These are phyloP conservation scores for Quercus glauca DNA, from an alignment of 306 rosid genomes.

Conservation along the genomic window DNA sequence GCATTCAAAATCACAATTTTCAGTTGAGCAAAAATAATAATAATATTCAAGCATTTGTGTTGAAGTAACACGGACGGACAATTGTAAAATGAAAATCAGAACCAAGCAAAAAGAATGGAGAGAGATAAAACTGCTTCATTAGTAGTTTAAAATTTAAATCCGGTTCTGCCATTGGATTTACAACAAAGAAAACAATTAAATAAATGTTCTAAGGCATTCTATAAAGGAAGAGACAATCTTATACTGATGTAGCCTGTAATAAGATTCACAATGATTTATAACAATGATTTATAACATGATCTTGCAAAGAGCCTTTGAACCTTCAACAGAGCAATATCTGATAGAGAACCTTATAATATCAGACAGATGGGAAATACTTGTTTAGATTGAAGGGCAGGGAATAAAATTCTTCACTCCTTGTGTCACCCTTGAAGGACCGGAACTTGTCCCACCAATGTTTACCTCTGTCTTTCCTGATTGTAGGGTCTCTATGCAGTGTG, in stretches of 20 bases:
- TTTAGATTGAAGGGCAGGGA: slow-evolving; percentile 90
- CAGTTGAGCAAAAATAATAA: too few relatives aligned
- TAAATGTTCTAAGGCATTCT: slow-evolving; percentile 40
- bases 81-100: background rate
- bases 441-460: slow-evolving; percentile 98
- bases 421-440: slow-evolving; percentile 68
- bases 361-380: slow-evolving; percentile 97
- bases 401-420: slow-evolving; percentile 91
- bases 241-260: slow-evolving; percentile 24
- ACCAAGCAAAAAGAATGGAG: background rate
- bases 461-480: slow-evolving; percentile 85
- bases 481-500: slow-evolving; percentile 63
- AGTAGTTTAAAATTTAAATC: slow-evolving; percentile 26
- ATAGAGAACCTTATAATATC: slow-evolving; percentile 31
- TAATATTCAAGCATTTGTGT: background rate
- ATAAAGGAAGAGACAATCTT: slow-evolving; percentile 32
- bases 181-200: slow-evolving; percentile 48
- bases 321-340: slow-evolving; percentile 26
- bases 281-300: slow-evolving; percentile 29
- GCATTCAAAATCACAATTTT: background rate
- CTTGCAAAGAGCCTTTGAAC: slow-evolving; percentile 9
- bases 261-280: background rate
- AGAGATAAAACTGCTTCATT: slow-evolving; percentile 31
- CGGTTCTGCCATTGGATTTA: slow-evolving; percentile 45
- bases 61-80: background rate